phyloP scores from a whole-genome alignment of 2,329 filamentous ascomycete genomes.

The Aspergillus puulaauensis region DNA sequence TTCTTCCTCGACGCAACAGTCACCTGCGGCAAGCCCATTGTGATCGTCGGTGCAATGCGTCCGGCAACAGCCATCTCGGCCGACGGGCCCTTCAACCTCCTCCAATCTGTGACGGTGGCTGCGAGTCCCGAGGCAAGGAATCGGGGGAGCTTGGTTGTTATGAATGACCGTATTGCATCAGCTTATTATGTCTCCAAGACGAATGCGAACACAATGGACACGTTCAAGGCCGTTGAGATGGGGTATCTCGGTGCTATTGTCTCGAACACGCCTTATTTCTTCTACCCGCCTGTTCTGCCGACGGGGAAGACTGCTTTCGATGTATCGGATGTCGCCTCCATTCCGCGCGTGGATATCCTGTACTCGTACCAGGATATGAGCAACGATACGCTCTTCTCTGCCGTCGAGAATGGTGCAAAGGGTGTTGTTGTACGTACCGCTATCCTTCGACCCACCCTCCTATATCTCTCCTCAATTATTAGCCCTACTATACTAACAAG shows the following conservation, averaged over 20 bases:
- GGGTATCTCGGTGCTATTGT: slow-evolving; percentile 60
- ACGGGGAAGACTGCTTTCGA: slow-evolving; percentile 38
- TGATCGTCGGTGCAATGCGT: slow-evolving; percentile 63
- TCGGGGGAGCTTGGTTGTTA: slow-evolving; percentile 59
- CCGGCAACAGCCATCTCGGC: slow-evolving; percentile 63
- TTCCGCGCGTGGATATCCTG: slow-evolving; percentile 28
- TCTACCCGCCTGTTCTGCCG: slow-evolving; percentile 54
- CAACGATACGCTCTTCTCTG: slow-evolving; percentile 21
- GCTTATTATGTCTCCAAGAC: slow-evolving; percentile 63
- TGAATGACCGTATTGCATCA: slow-evolving; percentile 62
- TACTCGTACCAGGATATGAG: slow-evolving; percentile 29
- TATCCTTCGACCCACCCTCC: neutral
- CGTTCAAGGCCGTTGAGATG: slow-evolving; percentile 59
- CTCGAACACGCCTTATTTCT: slow-evolving; percentile 60
- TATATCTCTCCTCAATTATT: neutral
- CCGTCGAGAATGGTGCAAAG: slow-evolving; percentile 24
- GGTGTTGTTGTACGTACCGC: slow-evolving; percentile 23
- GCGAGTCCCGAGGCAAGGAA: slow-evolving; percentile 45
- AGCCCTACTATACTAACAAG: neutral
- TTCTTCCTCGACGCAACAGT: slow-evolving; percentile 63
- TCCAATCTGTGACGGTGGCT: slow-evolving; percentile 60
- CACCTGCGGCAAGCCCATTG: slow-evolving; percentile 58
- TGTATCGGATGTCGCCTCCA: slow-evolving; percentile 14
- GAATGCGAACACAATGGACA: slow-evolving; percentile 63
- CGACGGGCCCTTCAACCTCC: slow-evolving; percentile 63